Conservation (phyloP, 192 early-diverging fungal species). For the Umbelopsis isabellina region DNA sequence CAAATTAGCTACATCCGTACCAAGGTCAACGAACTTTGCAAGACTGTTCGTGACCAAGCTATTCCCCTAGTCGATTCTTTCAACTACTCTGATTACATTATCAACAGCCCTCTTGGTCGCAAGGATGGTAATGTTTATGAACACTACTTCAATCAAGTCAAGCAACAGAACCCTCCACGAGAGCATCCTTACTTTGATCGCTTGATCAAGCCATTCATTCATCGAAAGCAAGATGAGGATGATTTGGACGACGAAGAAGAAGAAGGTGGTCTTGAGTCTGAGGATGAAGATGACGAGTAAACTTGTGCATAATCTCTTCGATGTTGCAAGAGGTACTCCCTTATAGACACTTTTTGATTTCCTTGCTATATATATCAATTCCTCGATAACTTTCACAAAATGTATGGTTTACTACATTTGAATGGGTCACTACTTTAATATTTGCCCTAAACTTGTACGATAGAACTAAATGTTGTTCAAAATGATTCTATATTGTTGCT, state of each 20-base stretch:
- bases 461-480: slow-evolving; percentile 11
- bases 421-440: background rate
- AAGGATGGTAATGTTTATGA: slow-evolving; percentile 86
- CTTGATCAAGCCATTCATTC: slow-evolving; percentile 77
- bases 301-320: background rate
- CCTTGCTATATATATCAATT: slow-evolving; percentile 10
- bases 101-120: slow-evolving; percentile 87
- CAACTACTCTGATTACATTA: slow-evolving; percentile 86
- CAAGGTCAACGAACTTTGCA: slow-evolving; percentile 67
- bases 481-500: slow-evolving; percentile 21
- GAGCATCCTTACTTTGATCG: slow-evolving; percentile 79
- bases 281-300: slow-evolving; percentile 59
- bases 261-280: slow-evolving; percentile 56
- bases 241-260: slow-evolving; percentile 44
- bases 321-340: background rate
- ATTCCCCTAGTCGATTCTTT: slow-evolving; percentile 88
- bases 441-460: slow-evolving; percentile 19
- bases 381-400: background rate
- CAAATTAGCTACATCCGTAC: slow-evolving; percentile 74
- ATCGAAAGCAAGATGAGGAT: slow-evolving; percentile 58
- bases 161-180: slow-evolving; percentile 69
- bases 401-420: background rate
- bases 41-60: slow-evolving; percentile 74
- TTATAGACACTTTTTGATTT: background rate
- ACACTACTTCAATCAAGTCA: slow-evolving; percentile 86